phyloP scores from a whole-genome alignment of 257 asterid genomes.

The Salvia splendens region DNA sequence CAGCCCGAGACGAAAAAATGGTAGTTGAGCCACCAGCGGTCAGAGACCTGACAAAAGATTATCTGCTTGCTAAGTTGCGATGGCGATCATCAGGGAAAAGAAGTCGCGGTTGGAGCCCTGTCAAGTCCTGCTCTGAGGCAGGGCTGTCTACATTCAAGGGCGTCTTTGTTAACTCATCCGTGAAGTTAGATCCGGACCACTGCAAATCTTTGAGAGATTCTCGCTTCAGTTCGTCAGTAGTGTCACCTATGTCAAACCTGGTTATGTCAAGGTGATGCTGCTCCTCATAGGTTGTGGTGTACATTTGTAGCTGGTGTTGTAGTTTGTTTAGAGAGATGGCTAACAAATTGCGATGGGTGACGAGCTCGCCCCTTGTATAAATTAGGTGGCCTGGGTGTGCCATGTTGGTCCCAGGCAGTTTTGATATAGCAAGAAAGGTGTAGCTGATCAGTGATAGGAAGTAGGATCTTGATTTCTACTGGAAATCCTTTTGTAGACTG shows the following conservation, averaged over 20 bases:
- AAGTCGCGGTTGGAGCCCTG: conserved; percentile 54
- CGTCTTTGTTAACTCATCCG: conserved; percentile 37
- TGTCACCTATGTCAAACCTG: conserved; percentile 49
- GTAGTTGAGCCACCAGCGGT: conserved; percentile 20
- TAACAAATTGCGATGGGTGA: background rate
- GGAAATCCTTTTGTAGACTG: conserved; percentile 26
- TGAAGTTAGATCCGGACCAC: conserved; percentile 57
- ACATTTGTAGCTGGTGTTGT: conserved; percentile 4
- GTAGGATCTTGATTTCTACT: conserved; percentile 8
- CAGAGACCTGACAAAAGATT: conserved; percentile 58
- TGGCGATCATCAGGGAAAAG: conserved; percentile 76
- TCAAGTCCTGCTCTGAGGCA: conserved; percentile 35
- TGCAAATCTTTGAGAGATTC: conserved; percentile 58
- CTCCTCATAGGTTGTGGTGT: background rate
- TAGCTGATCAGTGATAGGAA: conserved; percentile 19
- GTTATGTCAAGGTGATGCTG: conserved; percentile 72
- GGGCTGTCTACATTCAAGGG: conserved; percentile 36
- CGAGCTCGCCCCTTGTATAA: conserved; percentile 29
- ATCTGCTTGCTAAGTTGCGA: conserved; percentile 43
- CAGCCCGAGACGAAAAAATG: conserved; percentile 17
- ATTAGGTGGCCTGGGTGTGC: conserved; percentile 27
- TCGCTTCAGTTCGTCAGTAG: conserved; percentile 51
- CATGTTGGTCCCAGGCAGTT: conserved; percentile 27
- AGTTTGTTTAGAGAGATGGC: conserved; percentile 17
- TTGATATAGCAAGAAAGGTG: conserved; percentile 33